A percentile compares a stretch with the other conserved stretches of the same genome.
Evolutionary conservation across 495 filamentous ascomycete genomes (phyloP).

Genomic region (Sordaria brevicollis): DNA sequence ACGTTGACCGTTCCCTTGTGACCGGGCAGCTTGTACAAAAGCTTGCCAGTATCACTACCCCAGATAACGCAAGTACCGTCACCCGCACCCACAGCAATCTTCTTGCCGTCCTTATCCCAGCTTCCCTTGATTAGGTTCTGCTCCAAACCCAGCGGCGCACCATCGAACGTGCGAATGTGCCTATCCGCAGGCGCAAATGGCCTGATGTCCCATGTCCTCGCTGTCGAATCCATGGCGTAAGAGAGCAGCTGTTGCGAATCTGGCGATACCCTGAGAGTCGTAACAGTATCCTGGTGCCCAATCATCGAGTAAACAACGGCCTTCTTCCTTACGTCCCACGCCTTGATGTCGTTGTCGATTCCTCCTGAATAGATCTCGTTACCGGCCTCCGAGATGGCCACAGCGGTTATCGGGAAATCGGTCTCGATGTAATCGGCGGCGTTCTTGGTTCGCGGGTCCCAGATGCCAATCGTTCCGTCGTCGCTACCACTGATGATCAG

Average conservation of each 20-base stretch:
- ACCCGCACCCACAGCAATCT: constrained; percentile 79
- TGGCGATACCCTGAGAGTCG: constrained; percentile 79
- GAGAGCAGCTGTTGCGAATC: constrained; percentile 86
- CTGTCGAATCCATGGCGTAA: constrained; percentile 87
- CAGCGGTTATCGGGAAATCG: constrained; percentile 84
- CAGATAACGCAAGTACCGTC: constrained; percentile 88
- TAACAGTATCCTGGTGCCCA: constrained; percentile 87
- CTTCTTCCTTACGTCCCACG: constrained; percentile 93
- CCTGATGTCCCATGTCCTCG: constrained; percentile 90
- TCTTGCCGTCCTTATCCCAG: constrained; percentile 81
- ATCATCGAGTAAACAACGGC: constrained; percentile 75
- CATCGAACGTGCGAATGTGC: constrained; percentile 76
- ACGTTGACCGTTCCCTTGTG: constrained; percentile 96
- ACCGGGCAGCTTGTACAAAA: constrained; percentile 89
- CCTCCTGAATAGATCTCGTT: constrained; percentile 93
- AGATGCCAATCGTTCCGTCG: constrained; percentile 89
- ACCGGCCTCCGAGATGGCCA: constrained; percentile 82
- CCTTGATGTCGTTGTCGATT: constrained; percentile 95
- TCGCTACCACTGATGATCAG: constrained; percentile 80
- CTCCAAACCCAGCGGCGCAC: constrained; percentile 76
- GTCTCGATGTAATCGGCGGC: constrained; percentile 82
- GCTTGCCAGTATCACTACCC: constrained; percentile 70
- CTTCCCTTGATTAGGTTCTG: constrained; percentile 86
- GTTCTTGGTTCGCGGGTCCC: constrained; percentile 90
- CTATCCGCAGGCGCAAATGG: constrained; percentile 86